phyloP scores from a whole-genome alignment of 2,329 filamentous ascomycete species.

The Alternaria tenuissima region DNA sequence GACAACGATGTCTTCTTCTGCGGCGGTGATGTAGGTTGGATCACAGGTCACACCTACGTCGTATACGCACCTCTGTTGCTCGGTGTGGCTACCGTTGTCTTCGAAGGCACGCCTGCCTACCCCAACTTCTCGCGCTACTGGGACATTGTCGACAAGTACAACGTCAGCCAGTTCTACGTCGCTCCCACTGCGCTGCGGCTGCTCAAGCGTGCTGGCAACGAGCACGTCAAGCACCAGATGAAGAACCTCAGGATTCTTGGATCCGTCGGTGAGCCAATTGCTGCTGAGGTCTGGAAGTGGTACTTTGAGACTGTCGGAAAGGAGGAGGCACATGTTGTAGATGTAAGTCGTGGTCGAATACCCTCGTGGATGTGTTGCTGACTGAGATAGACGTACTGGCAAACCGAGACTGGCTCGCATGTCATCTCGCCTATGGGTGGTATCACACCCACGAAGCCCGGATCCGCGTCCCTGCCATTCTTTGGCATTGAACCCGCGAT shows the following conservation, averaged over 20 bases:
- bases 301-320: slow-evolving; percentile 96
- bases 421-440: slow-evolving; percentile 94
- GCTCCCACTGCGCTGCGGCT: slow-evolving; percentile 92
- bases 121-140: slow-evolving; percentile 98
- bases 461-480: slow-evolving; percentile 94
- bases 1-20: slow-evolving; percentile 95
- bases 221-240: slow-evolving; percentile 91
- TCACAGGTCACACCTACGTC: slow-evolving; percentile 97
- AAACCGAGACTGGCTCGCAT: slow-evolving; percentile 97
- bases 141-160: slow-evolving; percentile 96
- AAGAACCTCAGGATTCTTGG: slow-evolving; percentile 87
- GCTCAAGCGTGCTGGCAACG: slow-evolving; percentile 92
- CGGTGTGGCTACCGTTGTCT: slow-evolving; percentile 93
- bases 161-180: slow-evolving; percentile 97
- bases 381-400: slow-evolving; percentile 90
- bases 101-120: slow-evolving; percentile 97
- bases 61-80: slow-evolving; percentile 94
- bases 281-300: slow-evolving; percentile 99
- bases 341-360: slow-evolving; percentile 69
- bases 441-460: slow-evolving; percentile 94
- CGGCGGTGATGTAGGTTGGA: slow-evolving; percentile 98
- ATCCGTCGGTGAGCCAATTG: slow-evolving; percentile 96
- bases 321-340: slow-evolving; percentile 90
- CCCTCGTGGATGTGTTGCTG: slow-evolving; percentile 17
- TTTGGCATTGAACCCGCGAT: slow-evolving; percentile 98